Evolutionary conservation across 2,329 filamentous ascomycete species (phyloP), one percentile per base, ranked within the genome.

Genomic region (Rutstroemia sp.): DNA sequence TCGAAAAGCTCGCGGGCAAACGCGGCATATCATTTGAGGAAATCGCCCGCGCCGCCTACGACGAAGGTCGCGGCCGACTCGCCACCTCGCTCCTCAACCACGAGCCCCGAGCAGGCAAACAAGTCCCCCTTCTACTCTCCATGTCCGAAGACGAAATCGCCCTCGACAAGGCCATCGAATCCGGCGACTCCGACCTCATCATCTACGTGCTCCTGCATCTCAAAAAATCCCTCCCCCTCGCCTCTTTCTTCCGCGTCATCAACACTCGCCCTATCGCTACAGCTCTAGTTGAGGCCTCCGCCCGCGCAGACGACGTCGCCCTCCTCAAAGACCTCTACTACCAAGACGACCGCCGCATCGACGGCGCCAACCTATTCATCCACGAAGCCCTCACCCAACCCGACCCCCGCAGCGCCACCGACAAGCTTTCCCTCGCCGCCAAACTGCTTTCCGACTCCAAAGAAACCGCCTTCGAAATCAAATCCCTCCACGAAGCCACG

Each of bases 121-220:
- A 99, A 72, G 94, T 99, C 0, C 94, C 94, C 0, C 79, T 99
- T 2, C 80, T 99, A 2, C 77, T 99, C 44, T 91, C 82, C 69
- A 96, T 97, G 89, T 92, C 96, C 65, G 92, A 99, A 71, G 92
- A 96, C 62, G 89, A 92, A 62, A 84, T 97, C 42, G 94, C 94
- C 0, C 81, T 99, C 0, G 92, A 97, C 75, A 99, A 97, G 71
- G 92, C 94, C 9, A 89, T 97, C 58, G 91, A 96, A 70, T 95
- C 89, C 59, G 92, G 92, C 17, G 94, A 99, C 68, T 92, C 92
- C 0, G 94, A 99, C 64, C 79, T 99, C 2, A 83, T 96, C n/a
- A 86, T 89, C 64, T 92, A 86, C 67, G 94, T 99, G 5, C 79
- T 99, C 6, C 75, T 95, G 7, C 86, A 92, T 59, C 76, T 99